Base-by-base conservation (phyloP, 1,284 basidiomycete species). In the Apiotrichum brassicae region DNA sequence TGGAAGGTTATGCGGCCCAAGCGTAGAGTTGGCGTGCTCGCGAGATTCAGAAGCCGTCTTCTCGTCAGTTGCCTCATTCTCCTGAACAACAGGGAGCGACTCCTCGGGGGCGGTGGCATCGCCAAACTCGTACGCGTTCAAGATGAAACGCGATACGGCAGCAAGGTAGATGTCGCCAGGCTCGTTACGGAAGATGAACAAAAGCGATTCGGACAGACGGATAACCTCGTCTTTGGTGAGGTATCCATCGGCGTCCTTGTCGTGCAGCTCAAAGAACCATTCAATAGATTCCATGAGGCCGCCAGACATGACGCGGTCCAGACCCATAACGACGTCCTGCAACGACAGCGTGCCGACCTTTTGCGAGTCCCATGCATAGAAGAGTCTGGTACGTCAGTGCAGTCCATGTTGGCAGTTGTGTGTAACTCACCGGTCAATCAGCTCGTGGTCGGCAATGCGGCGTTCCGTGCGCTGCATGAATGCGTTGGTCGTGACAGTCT, bases 111-210 rank as follows among this genome's bases (percentile, higher is more conserved):
- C 51, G 84, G 79, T 72, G 9, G 88, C 85, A 72, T 95, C 92
- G 4, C 90, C 93, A 56, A 93, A 95, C 66, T 97, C 92, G 65
- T 94, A 97, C 0, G 92, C 89, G 64, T 97, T 97, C 28, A 91
- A 85, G 83, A 97, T 93, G 70, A 97, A 93, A 25, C 91, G 85
- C 60, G 88, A 92, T 51, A 97, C 87, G 22, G 92, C 89, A 2
- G 90, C 95, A 35, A 99, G 79, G 66, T 97, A 97, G 7, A 91
- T 88, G 70, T 99, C 95, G 11, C 95, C 94, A 14, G 93, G 81
- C 74, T 99, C 95, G 70, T 86, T 93, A 23, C 95, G 85, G 82
- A 98, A 99, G 62, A 98, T 95, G 74, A 94, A 94, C 72, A 98
- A 76, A 46, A 98, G 79, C 16, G 90, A 89, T 72, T 97, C 93